phyloP scores from a whole-genome alignment of 441 rosid genomes.

The Adansonia gregorii region DNA sequence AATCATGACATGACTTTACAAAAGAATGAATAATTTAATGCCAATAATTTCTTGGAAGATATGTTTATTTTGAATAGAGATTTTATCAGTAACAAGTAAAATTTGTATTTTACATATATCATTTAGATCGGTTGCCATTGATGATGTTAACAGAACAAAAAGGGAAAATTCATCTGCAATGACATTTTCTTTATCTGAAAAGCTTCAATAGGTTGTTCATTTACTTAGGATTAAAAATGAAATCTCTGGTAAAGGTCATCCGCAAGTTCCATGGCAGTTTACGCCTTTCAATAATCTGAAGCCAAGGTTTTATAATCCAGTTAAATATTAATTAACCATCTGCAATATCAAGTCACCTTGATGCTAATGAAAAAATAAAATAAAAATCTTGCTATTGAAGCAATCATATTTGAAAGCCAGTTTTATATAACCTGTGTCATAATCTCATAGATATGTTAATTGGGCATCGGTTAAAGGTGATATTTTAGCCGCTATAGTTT shows the following conservation, averaged over 20 bases:
- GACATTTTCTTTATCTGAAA: neutral
- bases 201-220: neutral
- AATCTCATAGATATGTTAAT: neutral
- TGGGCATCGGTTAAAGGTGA: neutral
- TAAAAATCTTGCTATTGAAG: neutral
- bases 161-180: neutral
- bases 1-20: neutral
- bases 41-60: neutral
- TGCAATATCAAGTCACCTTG: slow-evolving; percentile 4
- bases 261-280: neutral
- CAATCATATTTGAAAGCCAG: neutral
- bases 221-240: neutral
- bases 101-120: neutral
- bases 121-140: neutral
- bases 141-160: neutral
- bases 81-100: neutral
- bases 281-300: neutral
- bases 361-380: neutral
- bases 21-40: neutral
- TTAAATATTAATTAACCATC: neutral
- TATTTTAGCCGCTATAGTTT: neutral
- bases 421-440: neutral
- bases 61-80: neutral
- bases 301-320: neutral
- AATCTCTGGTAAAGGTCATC: neutral